Base-by-base conservation (phyloP, 1,284 basidiomycete species). In the Schizopora paradoxa region DNA sequence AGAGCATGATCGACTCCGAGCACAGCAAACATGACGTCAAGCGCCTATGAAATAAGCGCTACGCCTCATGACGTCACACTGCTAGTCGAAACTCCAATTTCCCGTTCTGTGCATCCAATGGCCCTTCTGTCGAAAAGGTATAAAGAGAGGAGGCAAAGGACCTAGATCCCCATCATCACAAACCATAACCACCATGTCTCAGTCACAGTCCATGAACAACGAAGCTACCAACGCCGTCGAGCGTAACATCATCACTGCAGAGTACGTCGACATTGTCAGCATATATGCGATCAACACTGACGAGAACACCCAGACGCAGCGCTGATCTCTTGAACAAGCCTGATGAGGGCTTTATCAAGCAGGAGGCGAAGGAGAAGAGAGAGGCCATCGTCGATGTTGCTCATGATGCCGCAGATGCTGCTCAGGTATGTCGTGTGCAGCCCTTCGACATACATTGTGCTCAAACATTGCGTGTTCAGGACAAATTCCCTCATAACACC, bases 401-500 rank as follows among this genome's bases (percentile, higher is more conserved):
- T 2, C 37, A 49, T 34, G 48, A 56, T 18, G 54, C 56, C 3
- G 55, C 56, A n/a, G 49, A 49, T 1, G 42, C 47, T 19, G 56
- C 58, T 3, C 52, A 55, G 41, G 57, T 57, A 47, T 18, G 51
- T 47, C n/a, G n/a, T n/a, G n/a, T n/a, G n/a, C n/a, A n/a, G n/a
- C n/a, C n/a, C n/a, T n/a, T 35, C 4, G 19, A 19, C 2, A 42
- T 3, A 3, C 3, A 3, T 32, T 6, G 18, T 35, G 33, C 22
- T 27, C 21, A 10, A 25, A 16, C 2, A 28, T 25, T 19, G 14
- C 29, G 11, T 23, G 10, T 19, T 3, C 49, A 79, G 76, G 59
- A 61, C 21, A 66, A 73, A 49, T 74, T 74, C 14, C 55, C 68
- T 5, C 61, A 65, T 3, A 60, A 69, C 25, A 52, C 61, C 3